Evolutionary conservation across 306 rosid species (phyloP).

Genomic region (Cicer chorassanicum): DNA sequence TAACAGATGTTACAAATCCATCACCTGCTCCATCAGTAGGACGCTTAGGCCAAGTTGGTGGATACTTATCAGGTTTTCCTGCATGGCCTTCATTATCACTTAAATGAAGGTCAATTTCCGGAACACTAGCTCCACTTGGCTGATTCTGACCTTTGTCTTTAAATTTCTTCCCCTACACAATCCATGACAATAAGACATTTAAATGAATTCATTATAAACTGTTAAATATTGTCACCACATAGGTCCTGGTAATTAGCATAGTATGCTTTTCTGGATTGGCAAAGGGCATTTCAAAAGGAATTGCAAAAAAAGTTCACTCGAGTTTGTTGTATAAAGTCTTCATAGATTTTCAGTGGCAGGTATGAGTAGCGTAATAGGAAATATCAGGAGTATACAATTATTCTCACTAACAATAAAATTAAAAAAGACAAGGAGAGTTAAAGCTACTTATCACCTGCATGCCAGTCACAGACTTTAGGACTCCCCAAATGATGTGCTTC

Average conservation of each 20-base stretch:
- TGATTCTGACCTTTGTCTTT: constrained; percentile 78
- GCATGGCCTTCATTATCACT: constrained; percentile 75
- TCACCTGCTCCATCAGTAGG: constrained; percentile 95
- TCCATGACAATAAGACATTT: constrained; percentile 36
- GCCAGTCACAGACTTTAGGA: constrained; percentile 95
- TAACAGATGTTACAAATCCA: constrained; percentile 91
- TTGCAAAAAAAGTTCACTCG: constrained; percentile 4
- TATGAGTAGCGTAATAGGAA: constrained; percentile 14
- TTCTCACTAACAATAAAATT: constrained; percentile 14
- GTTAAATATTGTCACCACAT: constrained; percentile 23
- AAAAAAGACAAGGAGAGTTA: constrained; percentile 22
- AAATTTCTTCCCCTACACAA: constrained; percentile 82
- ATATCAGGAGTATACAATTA: background rate
- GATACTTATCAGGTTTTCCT: constrained; percentile 70
- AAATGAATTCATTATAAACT: constrained; percentile 27
- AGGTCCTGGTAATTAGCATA: constrained; percentile 29
- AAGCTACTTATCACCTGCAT: constrained; percentile 74
- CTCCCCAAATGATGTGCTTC: constrained; percentile 99
- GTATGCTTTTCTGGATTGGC: constrained; percentile 21
- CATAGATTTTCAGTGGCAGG: constrained; percentile 39
- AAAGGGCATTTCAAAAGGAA: constrained; percentile 23
- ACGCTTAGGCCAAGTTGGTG: constrained; percentile 77
- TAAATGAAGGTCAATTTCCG: constrained; percentile 62
- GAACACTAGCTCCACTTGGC: constrained; percentile 51
- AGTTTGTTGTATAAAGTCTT: background rate